Percentiles rank a stretch among this genome's conserved stretches.
Evolutionary conservation across 2,329 filamentous ascomycete species (phyloP).

Genomic region (Neonectria punicea): DNA sequence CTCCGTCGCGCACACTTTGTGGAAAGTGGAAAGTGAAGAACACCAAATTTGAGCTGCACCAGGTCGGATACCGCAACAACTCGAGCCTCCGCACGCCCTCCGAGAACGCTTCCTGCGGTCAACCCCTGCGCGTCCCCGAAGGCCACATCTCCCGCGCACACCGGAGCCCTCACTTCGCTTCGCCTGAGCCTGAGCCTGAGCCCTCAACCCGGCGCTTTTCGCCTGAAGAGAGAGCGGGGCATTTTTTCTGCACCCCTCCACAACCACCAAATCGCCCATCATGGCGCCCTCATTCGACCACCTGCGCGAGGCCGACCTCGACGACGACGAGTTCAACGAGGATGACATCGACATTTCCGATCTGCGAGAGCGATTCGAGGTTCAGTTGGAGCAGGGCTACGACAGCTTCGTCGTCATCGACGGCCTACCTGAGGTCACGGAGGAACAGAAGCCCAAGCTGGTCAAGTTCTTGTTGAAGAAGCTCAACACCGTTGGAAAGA

Average conservation of each 20-base stretch:
- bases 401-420: constrained; percentile 97
- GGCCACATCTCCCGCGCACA: constrained; percentile 35
- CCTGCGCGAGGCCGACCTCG: constrained; percentile 89
- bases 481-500: constrained; percentile 85
- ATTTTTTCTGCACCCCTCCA: constrained; percentile 50
- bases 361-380: constrained; percentile 92
- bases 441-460: constrained; percentile 92
- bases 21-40: constrained; percentile 47
- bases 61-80: constrained; percentile 42
- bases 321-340: constrained; percentile 86
- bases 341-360: constrained; percentile 96
- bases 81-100: constrained; percentile 43
- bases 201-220: constrained; percentile 32
- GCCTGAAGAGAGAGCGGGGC: constrained; percentile 49
- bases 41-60: constrained; percentile 52
- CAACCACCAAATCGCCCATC: constrained; percentile 57
- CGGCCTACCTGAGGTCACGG: constrained; percentile 87
- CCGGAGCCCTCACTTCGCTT: constrained; percentile 30
- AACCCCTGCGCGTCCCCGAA: constrained; percentile 35
- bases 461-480: constrained; percentile 97
- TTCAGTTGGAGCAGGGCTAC: constrained; percentile 93
- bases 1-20: constrained; percentile 55
- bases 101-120: constrained; percentile 39
- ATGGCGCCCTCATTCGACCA: constrained; percentile 94
- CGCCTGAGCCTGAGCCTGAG: constrained; percentile 25